Evolutionary conservation across 2,329 filamentous ascomycete species (phyloP).

Genomic region (Botrytis pseudocinerea): DNA sequence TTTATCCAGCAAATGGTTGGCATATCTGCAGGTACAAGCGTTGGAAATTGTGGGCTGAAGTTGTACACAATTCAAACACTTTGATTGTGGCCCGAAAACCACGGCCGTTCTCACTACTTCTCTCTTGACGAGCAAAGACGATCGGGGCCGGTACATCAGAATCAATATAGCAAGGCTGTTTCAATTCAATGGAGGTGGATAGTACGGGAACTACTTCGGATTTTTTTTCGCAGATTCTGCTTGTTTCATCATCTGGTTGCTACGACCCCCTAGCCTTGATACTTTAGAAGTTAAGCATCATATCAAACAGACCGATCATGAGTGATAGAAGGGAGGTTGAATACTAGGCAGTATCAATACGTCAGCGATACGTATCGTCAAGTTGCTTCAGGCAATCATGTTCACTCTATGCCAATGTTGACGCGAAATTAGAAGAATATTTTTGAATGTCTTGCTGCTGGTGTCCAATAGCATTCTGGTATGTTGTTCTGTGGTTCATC

Average conservation of each 20-base stretch:
- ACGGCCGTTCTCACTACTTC: background rate
- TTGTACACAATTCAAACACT: constrained; percentile 11
- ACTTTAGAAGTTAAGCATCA: background rate
- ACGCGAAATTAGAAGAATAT: background rate
- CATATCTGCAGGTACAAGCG: constrained; percentile 6
- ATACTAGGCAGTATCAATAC: background rate
- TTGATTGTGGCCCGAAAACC: background rate
- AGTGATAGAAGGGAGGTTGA: background rate
- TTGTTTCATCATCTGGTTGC: background rate
- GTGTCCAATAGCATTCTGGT: background rate
- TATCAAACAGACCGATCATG: background rate
- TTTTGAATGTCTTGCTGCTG: background rate
- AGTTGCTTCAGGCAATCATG: background rate
- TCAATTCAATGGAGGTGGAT: background rate
- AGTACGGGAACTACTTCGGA: background rate
- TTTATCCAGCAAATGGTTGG: constrained; percentile 8
- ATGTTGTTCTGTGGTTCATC: background rate
- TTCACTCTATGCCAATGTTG: background rate
- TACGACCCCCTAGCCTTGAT: background rate
- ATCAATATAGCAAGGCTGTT: constrained; percentile 8
- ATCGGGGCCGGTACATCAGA: background rate
- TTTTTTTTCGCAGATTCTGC: background rate
- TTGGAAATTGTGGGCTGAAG: constrained; percentile 6
- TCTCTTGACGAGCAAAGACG: background rate
- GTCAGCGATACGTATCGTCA: background rate